Evolutionary conservation across 1,139 yeast genomes (phyloP).

Genomic region (Cylindricascospora bacillispora): DNA sequence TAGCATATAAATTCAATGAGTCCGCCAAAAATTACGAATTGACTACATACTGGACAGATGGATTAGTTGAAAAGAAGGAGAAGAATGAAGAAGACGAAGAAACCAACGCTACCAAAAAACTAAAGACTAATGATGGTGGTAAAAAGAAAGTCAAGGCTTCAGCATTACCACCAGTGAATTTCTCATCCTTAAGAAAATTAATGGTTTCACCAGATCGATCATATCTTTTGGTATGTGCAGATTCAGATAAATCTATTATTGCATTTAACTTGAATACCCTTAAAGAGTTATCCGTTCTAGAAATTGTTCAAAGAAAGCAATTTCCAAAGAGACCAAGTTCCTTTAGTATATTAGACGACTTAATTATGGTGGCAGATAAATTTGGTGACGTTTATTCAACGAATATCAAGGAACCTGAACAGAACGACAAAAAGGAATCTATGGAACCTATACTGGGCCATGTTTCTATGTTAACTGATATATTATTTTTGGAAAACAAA

Average conservation of each 20-base stretch:
- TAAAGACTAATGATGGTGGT: slow-evolving; percentile 26
- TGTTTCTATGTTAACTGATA: slow-evolving; percentile 86
- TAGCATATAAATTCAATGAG: slow-evolving; percentile 34
- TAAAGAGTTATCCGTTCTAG: slow-evolving; percentile 26
- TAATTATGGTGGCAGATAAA: slow-evolving; percentile 77
- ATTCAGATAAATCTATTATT: slow-evolving; percentile 71
- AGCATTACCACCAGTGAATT: slow-evolving; percentile 52
- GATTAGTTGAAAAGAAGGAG: slow-evolving; percentile 37
- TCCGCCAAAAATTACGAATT: slow-evolving; percentile 22
- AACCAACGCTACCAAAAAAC: slow-evolving; percentile 22
- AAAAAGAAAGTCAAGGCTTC: neutral
- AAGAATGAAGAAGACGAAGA: slow-evolving; percentile 6
- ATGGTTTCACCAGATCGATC: slow-evolving; percentile 40
- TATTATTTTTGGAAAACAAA: slow-evolving; percentile 35
- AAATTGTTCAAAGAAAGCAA: slow-evolving; percentile 53
- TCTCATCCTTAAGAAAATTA: slow-evolving; percentile 54
- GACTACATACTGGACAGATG: slow-evolving; percentile 48
- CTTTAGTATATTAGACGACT: slow-evolving; percentile 40
- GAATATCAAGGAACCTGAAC: slow-evolving; percentile 6
- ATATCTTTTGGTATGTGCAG: slow-evolving; percentile 58
- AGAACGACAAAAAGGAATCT: slow-evolving; percentile 19
- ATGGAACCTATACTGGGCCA: slow-evolving; percentile 74
- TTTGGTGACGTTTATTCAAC: slow-evolving; percentile 78
- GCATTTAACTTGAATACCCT: slow-evolving; percentile 36
- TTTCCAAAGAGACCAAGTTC: slow-evolving; percentile 89